These are phyloP conservation scores for Nicotiana undulata DNA, from an alignment of 257 asterid species.

Conservation along the genomic window DNA sequence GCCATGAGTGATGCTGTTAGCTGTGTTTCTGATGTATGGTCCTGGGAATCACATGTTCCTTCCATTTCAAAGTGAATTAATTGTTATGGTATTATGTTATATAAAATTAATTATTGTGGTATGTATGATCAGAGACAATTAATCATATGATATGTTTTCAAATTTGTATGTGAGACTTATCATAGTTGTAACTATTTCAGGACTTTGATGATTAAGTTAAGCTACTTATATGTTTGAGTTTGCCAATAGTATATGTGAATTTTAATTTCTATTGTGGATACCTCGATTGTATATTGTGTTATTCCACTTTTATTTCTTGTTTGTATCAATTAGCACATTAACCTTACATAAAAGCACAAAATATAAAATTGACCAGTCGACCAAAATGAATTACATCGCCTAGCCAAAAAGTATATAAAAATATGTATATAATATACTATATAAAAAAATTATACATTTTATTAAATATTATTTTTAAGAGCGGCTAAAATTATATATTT, in stretches of 20 bases:
- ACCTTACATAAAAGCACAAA: no score
- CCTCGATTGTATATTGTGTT: no score
- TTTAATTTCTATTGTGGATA: not conserved
- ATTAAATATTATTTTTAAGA: no score
- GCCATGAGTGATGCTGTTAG: conserved; percentile 23
- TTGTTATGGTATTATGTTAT: not conserved
- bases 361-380: no score
- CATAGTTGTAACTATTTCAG: not conserved
- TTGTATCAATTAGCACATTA: no score
- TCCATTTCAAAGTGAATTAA: conserved; percentile 33
- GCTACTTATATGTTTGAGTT: not conserved
- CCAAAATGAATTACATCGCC: no score
- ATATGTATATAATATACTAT: no score
- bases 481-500: no score
- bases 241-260: not conserved
- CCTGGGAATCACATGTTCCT: conserved; percentile 52
- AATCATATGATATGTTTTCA: not conserved
- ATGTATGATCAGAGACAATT: not conserved
- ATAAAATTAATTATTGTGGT: not conserved
- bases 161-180: not conserved
- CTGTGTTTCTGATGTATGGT: conserved; percentile 47
- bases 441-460: no score
- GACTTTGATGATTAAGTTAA: not conserved
- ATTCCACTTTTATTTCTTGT: no score
- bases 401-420: no score